Evolutionary conservation across 176 grass and related monocot genomes (phyloP).

Genomic region (Coix lacrymajobi): DNA sequence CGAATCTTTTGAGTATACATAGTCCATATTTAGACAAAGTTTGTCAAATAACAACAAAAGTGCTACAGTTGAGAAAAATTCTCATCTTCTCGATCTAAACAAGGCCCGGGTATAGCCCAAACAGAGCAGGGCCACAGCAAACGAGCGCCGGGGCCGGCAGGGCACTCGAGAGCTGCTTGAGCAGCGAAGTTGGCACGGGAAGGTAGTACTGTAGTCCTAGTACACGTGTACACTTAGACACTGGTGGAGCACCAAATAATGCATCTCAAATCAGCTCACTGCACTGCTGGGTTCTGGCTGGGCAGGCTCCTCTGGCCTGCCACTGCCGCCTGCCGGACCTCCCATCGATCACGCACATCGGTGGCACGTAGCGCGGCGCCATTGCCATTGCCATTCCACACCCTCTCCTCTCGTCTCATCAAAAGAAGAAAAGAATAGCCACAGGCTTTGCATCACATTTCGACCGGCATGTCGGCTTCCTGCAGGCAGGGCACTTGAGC

Average conservation of each 20-base stretch:
- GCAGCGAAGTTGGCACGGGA: background rate
- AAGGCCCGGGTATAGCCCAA: no score
- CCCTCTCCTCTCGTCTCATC: background rate
- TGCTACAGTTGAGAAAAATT: no score
- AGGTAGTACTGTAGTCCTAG: background rate
- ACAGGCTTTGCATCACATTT: background rate
- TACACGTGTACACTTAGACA: background rate
- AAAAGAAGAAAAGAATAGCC: background rate
- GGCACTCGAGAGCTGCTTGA: background rate
- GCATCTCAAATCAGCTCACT: conserved; percentile 2
- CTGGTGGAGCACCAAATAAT: background rate
- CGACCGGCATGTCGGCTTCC: background rate
- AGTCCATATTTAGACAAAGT: no score
- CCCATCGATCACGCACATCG: background rate
- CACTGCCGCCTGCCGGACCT: background rate
- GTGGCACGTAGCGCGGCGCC: background rate
- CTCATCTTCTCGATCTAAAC: no score
- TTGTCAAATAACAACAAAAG: no score
- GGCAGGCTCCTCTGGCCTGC: no score
- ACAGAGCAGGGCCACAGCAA: no score
- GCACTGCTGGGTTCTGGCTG: no score
- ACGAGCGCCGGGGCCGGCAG: background rate
- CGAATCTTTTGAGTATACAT: no score
- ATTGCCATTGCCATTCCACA: background rate
- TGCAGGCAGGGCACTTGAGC: background rate